Conservation (phyloP, 2,329 filamentous ascomycete genomes). For the Sarocladiaceae sp. region DNA sequence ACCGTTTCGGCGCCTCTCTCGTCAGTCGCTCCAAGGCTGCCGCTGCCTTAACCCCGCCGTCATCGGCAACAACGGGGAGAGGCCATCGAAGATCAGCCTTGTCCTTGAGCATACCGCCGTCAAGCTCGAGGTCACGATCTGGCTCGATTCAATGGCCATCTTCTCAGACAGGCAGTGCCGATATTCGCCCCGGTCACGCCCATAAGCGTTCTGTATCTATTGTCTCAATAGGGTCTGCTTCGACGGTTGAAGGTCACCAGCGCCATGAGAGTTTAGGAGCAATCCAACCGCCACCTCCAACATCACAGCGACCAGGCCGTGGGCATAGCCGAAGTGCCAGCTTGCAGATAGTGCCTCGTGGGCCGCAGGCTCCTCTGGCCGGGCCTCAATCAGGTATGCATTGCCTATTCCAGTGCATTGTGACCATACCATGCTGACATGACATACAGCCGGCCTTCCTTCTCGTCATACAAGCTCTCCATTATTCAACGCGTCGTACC, state of each 20-base stretch:
- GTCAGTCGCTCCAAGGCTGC: conserved; percentile 34
- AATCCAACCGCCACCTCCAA: conserved; percentile 14
- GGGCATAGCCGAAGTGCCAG: conserved; percentile 75
- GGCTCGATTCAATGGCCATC: conserved; percentile 43
- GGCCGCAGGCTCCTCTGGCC: conserved; percentile 36
- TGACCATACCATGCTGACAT: neutral
- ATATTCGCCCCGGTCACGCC: conserved; percentile 40
- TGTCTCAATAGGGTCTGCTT: conserved; percentile 63
- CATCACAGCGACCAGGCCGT: conserved; percentile 45
- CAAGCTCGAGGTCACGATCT: conserved; percentile 36
- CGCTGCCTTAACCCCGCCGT: conserved; percentile 38
- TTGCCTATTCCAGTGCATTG: neutral
- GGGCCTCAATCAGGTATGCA: conserved; percentile 34
- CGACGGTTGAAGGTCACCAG: conserved; percentile 39
- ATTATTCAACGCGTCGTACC: conserved; percentile 49
- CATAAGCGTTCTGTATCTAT: conserved; percentile 78
- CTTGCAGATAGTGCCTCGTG: conserved; percentile 56
- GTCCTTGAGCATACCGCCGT: conserved; percentile 52
- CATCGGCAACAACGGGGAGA: conserved; percentile 32
- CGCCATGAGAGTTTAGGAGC: conserved; percentile 5
- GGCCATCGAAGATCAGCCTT: conserved; percentile 61
- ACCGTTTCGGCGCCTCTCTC: conserved; percentile 36
- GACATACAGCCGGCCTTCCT: conserved; percentile 28
- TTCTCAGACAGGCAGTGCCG: conserved; percentile 22
- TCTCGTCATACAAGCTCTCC: conserved; percentile 43